These are phyloP conservation scores for Ascobolus immersus DNA, from an alignment of 495 filamentous ascomycete species.

Conservation along the genomic window DNA sequence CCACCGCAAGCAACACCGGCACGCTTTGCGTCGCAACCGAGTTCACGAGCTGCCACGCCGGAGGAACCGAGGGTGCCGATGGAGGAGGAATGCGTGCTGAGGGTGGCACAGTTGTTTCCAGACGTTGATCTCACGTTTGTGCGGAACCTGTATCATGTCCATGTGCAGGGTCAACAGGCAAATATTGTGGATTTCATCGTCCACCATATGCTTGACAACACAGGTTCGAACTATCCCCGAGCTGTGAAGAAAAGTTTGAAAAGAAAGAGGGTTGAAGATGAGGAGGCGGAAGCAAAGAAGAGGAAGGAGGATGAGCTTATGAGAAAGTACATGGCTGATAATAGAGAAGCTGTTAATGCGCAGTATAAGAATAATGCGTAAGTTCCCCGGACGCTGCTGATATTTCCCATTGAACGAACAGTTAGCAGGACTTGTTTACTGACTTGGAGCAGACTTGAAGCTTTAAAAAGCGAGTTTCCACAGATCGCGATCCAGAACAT, in stretches of 20 bases:
- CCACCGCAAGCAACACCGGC: background rate
- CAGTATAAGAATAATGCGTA: conserved; percentile 17
- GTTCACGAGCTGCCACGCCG: no score
- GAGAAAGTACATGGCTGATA: conserved; percentile 9
- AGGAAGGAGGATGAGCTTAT: conserved; percentile 15
- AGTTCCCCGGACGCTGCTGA: conserved; percentile 6
- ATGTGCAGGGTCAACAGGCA: conserved; percentile 10
- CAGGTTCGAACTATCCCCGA: conserved; percentile 22
- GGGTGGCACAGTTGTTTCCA: conserved; percentile 25
- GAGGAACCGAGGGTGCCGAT: background rate
- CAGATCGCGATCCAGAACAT: conserved; percentile 2
- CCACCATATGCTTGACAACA: conserved; percentile 15
- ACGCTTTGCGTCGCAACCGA: background rate
- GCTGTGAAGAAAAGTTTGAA: conserved; percentile 21
- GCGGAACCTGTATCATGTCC: conserved; percentile 17
- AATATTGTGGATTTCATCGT: conserved; percentile 23
- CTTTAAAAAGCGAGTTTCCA: background rate
- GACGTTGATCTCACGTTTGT: conserved; percentile 24
- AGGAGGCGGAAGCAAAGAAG: conserved; percentile 17
- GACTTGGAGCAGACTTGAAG: background rate
- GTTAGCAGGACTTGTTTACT: background rate
- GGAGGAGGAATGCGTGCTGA: conserved; percentile 16
- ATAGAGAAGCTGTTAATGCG: conserved; percentile 7
- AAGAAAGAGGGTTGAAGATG: conserved; percentile 15
- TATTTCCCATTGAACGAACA: conserved; percentile 2